Percentiles rank a stretch among this genome's conserved stretches.
Conservation (phyloP, 805 yeast genomes). For the Lipomyces yamanashiensis region DNA sequence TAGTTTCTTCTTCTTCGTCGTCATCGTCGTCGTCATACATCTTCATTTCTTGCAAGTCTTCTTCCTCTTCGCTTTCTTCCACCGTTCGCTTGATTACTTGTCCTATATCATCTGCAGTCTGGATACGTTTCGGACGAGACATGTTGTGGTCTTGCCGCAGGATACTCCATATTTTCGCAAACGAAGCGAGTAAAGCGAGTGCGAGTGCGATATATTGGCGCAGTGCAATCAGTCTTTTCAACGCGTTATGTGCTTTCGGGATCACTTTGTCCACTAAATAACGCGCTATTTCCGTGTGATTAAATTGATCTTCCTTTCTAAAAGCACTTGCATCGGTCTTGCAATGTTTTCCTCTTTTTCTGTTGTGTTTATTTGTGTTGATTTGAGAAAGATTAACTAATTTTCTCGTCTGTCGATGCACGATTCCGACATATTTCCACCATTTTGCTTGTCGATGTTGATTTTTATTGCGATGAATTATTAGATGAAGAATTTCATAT, state of each 20-base stretch:
- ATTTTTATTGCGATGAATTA: constrained; percentile 73
- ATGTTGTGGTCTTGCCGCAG: constrained; percentile 16
- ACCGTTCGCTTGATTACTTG: neutral
- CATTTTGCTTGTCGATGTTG: constrained; percentile 75
- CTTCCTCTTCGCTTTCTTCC: neutral
- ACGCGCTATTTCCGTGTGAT: constrained; percentile 18
- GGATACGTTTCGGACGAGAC: too few species aligned
- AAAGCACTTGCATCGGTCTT: too few species aligned
- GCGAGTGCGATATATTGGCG: constrained; percentile 28
- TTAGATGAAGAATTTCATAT: constrained; percentile 60
- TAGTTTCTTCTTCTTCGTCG: too few species aligned
- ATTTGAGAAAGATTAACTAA: constrained; percentile 2
- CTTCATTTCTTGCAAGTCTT: neutral
- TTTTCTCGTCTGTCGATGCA: constrained; percentile 54
- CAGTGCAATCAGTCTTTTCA: constrained; percentile 21
- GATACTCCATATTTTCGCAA: constrained; percentile 17
- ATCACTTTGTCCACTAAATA: constrained; percentile 19
- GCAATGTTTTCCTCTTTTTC: neutral
- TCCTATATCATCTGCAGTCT: constrained; percentile 14
- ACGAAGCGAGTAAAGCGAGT: constrained; percentile 21
- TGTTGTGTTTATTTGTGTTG: neutral
- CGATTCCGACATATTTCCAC: constrained; percentile 72
- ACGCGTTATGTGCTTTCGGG: constrained; percentile 33
- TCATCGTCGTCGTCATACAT: constrained; percentile 6
- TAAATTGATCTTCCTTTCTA: neutral